Evolutionary conservation across 768 basidiomycete species (phyloP).

Genomic region (Pholiota molesta): DNA sequence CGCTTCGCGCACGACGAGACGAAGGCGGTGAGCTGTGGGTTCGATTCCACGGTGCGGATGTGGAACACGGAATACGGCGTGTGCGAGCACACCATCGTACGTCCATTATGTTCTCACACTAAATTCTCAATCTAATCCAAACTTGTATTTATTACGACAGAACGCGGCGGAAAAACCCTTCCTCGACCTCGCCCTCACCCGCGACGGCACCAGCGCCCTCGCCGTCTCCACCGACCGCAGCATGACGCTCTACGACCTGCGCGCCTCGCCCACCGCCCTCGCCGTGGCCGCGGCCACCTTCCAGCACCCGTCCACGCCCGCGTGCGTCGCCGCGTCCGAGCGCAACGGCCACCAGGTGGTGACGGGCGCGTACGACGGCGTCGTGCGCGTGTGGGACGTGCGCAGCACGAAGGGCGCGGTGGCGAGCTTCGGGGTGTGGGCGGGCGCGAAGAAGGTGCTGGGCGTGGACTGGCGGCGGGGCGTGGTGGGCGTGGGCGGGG

Average conservation of each 20-base stretch:
- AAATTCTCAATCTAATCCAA: not conserved
- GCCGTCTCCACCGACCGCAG: slow-evolving; percentile 78
- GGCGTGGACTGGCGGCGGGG: slow-evolving; percentile 60
- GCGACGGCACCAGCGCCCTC: slow-evolving; percentile 48
- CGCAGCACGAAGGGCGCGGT: slow-evolving; percentile 69
- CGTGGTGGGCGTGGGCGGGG: slow-evolving; percentile 61
- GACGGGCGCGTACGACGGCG: slow-evolving; percentile 79
- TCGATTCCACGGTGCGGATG: slow-evolving; percentile 85
- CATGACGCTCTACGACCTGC: slow-evolving; percentile 71
- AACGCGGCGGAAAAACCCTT: slow-evolving; percentile 75
- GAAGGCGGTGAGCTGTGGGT: slow-evolving; percentile 76
- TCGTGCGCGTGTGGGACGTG: slow-evolving; percentile 78
- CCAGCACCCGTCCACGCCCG: slow-evolving; percentile 67
- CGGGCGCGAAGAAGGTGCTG: slow-evolving; percentile 58
- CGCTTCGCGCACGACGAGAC: slow-evolving; percentile 38
- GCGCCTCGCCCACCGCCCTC: slow-evolving; percentile 37
- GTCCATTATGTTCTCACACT: slow-evolving; percentile 29
- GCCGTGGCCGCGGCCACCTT: slow-evolving; percentile 43
- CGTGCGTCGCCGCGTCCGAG: slow-evolving; percentile 48
- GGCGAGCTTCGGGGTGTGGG: slow-evolving; percentile 64
- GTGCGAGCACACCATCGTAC: slow-evolving; percentile 69
- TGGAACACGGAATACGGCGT: slow-evolving; percentile 88
- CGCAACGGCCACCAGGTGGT: slow-evolving; percentile 53
- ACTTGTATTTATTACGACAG: slow-evolving; percentile 34
- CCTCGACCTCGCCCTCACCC: slow-evolving; percentile 57